Conservation (phyloP, 352 stramenopile species). For the Bremia lactucae region DNA sequence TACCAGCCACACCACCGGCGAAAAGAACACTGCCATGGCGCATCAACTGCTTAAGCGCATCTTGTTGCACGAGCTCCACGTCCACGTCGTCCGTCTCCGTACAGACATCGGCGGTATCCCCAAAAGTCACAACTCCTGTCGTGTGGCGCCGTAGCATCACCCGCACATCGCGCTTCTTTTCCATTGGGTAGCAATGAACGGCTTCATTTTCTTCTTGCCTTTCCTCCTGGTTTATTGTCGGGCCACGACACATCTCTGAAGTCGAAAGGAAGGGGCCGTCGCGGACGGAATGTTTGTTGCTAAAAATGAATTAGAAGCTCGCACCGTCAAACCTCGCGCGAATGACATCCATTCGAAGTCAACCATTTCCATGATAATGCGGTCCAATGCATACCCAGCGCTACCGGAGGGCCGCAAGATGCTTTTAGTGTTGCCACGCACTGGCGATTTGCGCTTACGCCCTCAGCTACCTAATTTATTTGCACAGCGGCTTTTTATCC, state of each 20-base stretch:
- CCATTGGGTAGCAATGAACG: constrained; percentile 7
- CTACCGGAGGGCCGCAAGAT: constrained; percentile 29
- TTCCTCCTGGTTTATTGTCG: constrained; percentile 16
- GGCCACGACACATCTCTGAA: constrained; percentile 15
- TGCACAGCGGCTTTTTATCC: constrained; percentile 38
- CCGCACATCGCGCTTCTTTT: constrained; percentile 21
- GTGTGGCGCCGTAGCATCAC: constrained; percentile 64
- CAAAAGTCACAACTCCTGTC: constrained; percentile 71
- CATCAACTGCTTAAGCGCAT: constrained; percentile 59
- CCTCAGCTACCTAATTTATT: constrained; percentile 38
- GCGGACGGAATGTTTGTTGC: constrained; percentile 1
- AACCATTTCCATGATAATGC: no score
- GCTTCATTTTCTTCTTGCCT: constrained; percentile 1
- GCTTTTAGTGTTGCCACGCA: constrained; percentile 41
- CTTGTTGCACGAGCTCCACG: constrained; percentile 55
- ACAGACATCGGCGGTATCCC: constrained; percentile 61
- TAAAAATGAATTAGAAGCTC: no score
- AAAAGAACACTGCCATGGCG: constrained; percentile 74
- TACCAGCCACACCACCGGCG: constrained; percentile 89
- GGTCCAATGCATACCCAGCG: constrained; percentile 50
- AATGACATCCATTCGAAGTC: constrained; percentile 7
- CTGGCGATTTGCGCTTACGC: constrained; percentile 45
- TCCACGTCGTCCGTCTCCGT: constrained; percentile 77
- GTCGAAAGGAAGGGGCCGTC: background rate
- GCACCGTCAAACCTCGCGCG: constrained; percentile 1